Conservation (phyloP, 1,284 basidiomycete genomes). For the Phylloboletellus chloephorus region DNA sequence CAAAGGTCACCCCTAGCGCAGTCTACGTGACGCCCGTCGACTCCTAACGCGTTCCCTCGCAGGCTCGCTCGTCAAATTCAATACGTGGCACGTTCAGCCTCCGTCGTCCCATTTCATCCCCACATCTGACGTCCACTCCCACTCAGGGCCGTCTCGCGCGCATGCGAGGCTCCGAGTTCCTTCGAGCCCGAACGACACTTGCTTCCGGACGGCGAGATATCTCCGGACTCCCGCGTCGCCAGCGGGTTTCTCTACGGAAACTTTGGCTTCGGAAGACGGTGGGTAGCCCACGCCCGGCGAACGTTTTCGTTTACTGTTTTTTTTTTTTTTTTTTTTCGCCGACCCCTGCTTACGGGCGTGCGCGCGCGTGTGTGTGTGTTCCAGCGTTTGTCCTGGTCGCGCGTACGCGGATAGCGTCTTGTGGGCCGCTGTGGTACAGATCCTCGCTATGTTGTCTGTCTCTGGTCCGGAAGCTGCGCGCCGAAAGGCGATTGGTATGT, state of each 20-base stretch:
- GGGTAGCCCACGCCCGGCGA: not conserved
- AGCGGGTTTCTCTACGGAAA: slow-evolving; percentile 6
- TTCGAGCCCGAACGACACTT: slow-evolving; percentile 6
- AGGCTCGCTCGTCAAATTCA: slow-evolving; percentile 7
- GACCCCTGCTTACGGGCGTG: too few relatives aligned
- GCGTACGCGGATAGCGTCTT: slow-evolving; percentile 4
- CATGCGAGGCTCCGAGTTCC: slow-evolving; percentile 2
- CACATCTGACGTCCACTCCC: too few relatives aligned
- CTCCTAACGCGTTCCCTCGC: not conserved
- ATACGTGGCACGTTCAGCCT: slow-evolving; percentile 7
- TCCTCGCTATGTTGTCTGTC: slow-evolving; percentile 2
- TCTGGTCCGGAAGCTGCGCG: not conserved
- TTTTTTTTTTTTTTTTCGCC: too few relatives aligned
- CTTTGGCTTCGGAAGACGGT: slow-evolving; percentile 9
- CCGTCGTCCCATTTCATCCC: too few relatives aligned
- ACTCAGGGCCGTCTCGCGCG: slow-evolving; percentile 1
- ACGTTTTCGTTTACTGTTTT: too few relatives aligned
- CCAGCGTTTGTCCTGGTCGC: slow-evolving; percentile 6
- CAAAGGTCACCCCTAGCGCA: not conserved
- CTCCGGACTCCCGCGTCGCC: slow-evolving; percentile 2
- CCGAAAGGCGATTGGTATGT: not conserved
- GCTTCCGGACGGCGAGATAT: slow-evolving; percentile 1
- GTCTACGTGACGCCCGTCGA: not conserved
- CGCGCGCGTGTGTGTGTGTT: too few relatives aligned
- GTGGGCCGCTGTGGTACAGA: slow-evolving; percentile 2